Percentiles rank a stretch among this genome's conserved stretches.
Conservation (phyloP, 768 basidiomycete species). For the Termitomyces sp. region DNA sequence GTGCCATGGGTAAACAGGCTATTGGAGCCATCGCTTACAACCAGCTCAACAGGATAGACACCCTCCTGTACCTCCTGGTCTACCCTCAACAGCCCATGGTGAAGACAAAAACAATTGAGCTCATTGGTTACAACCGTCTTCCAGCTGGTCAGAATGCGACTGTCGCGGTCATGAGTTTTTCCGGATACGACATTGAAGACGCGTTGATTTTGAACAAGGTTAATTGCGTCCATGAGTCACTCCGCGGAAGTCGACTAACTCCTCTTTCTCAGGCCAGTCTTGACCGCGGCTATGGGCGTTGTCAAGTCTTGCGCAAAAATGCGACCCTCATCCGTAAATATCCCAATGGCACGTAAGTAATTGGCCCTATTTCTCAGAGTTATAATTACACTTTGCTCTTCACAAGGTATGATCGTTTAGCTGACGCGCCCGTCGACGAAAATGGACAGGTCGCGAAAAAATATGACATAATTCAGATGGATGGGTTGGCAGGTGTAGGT, state of each 20-base stretch:
- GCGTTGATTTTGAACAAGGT: conserved; percentile 95
- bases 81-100: conserved; percentile 99
- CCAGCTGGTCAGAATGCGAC: conserved; percentile 99
- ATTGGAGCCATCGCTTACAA: conserved; percentile 99
- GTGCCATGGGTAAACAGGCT: conserved; percentile 99
- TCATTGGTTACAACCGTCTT: conserved; percentile 93
- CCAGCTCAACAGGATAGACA: conserved; percentile 96
- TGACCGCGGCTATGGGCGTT: conserved; percentile 95
- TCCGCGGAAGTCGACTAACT: conserved; percentile 8
- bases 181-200: conserved; percentile 99
- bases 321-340: conserved; percentile 92
- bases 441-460: conserved; percentile 75
- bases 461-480: conserved; percentile 87
- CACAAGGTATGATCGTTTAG: conserved; percentile 83
- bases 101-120: conserved; percentile 96
- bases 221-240: conserved; percentile 8
- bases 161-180: conserved; percentile 98
- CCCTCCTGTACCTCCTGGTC: conserved; percentile 93
- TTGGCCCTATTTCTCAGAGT: not conserved
- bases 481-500: conserved; percentile 93
- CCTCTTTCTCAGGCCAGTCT: conserved; percentile 66
- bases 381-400: not conserved
- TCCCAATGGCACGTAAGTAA: conserved; percentile 90
- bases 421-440: conserved; percentile 86
- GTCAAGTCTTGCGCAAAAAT: conserved; percentile 96